phyloP scores from a whole-genome alignment of 192 early-diverging fungal species.

The Gigaspora rosea region DNA sequence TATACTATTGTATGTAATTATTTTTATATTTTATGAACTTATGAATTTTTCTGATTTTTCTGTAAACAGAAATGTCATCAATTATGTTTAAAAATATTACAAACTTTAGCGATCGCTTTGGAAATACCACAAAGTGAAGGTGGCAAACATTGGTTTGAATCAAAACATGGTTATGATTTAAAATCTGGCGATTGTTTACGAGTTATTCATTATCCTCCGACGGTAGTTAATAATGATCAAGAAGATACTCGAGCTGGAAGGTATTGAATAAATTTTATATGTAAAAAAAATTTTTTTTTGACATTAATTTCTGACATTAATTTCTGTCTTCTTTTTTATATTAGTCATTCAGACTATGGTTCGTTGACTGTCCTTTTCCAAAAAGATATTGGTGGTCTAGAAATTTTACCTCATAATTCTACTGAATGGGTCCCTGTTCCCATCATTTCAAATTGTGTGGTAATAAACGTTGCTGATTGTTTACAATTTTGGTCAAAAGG shows the following conservation, averaged over 20 bases:
- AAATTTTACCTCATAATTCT: slow-evolving; percentile 48
- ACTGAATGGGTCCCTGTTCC: slow-evolving; percentile 63
- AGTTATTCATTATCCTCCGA: slow-evolving; percentile 63
- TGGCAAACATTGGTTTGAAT: slow-evolving; percentile 52
- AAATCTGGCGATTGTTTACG: slow-evolving; percentile 52
- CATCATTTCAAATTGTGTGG: slow-evolving; percentile 51
- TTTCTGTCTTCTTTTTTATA: neutral
- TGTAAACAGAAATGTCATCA: slow-evolving; percentile 46
- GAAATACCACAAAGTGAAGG: slow-evolving; percentile 58
- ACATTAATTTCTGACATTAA: neutral
- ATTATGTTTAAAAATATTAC: slow-evolving; percentile 51
- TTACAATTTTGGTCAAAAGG: slow-evolving; percentile 67
- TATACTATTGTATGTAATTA: neutral
- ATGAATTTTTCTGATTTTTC: too few species aligned
- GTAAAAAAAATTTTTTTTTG: neutral
- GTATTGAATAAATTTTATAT: slow-evolving; percentile 31
- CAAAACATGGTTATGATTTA: slow-evolving; percentile 51
- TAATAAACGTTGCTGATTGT: slow-evolving; percentile 66
- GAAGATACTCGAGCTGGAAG: slow-evolving; percentile 54
- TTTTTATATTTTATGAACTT: neutral
- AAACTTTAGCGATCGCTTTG: slow-evolving; percentile 63
- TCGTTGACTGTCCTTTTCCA: slow-evolving; percentile 69
- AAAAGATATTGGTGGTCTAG: slow-evolving; percentile 60
- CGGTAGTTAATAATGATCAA: slow-evolving; percentile 41
- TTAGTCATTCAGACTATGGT: slow-evolving; percentile 70